phyloP scores from a whole-genome alignment of 2,329 filamentous ascomycete genomes.

The Phaeophleospora eucalypticola region DNA sequence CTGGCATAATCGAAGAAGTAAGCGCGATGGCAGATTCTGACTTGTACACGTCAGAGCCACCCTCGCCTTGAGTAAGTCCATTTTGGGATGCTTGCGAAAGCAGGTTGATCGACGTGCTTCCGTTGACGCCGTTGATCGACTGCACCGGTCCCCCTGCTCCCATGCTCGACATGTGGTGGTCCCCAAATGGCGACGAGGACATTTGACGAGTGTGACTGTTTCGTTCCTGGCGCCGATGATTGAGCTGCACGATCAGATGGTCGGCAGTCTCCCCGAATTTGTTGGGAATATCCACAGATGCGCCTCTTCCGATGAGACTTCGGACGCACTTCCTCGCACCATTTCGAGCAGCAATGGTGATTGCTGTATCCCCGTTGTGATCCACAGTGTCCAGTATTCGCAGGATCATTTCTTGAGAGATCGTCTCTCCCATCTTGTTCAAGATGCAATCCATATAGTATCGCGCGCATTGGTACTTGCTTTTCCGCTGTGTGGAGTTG shows the following conservation, averaged over 20 bases:
- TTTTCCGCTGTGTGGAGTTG: conserved; percentile 77
- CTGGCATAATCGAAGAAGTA: conserved; percentile 58
- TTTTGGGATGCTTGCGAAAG: conserved; percentile 18
- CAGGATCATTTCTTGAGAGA: conserved; percentile 72
- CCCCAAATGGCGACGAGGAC: conserved; percentile 63
- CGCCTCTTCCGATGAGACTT: conserved; percentile 68
- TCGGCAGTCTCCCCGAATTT: conserved; percentile 77
- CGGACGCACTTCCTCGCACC: conserved; percentile 72
- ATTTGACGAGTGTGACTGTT: conserved; percentile 55
- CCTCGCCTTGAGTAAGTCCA: conserved; percentile 3
- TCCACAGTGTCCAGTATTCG: conserved; percentile 78
- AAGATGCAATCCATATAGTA: conserved; percentile 93
- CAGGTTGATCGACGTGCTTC: conserved; percentile 24
- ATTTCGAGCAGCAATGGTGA: conserved; percentile 81
- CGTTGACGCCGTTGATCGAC: conserved; percentile 17
- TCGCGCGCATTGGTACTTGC: conserved; percentile 81
- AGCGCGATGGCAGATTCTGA: conserved; percentile 53
- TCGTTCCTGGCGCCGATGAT: conserved; percentile 62
- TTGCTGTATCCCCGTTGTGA: conserved; percentile 83
- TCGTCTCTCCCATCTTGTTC: conserved; percentile 76
- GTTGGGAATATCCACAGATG: conserved; percentile 78
- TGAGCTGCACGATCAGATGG: conserved; percentile 70
- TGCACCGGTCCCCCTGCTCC: conserved; percentile 27
- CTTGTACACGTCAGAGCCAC: conserved; percentile 34
- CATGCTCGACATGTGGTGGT: conserved; percentile 17